phyloP scores from a whole-genome alignment of 192 early-diverging fungal species.

The Rhizoclosmatium sp. region DNA sequence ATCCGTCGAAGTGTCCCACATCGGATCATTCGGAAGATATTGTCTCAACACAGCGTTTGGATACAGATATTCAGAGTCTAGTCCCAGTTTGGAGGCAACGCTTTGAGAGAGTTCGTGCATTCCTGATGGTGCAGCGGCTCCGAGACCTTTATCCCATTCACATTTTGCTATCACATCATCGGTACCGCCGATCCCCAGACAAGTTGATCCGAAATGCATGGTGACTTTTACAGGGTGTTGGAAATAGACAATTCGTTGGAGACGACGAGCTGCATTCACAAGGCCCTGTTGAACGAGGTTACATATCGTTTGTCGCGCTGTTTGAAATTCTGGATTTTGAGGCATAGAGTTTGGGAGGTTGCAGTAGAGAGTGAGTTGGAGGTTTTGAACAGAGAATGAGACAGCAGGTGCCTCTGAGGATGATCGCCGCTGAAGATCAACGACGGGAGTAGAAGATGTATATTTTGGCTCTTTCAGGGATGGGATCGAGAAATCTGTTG shows the following conservation, averaged over 20 bases:
- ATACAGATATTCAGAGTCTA: constrained; percentile 46
- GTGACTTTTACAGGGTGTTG: constrained; percentile 28
- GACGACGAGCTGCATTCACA: constrained; percentile 9
- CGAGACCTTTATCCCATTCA: constrained; percentile 35
- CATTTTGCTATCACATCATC: neutral
- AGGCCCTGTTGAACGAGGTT: constrained; percentile 16
- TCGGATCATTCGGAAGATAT: constrained; percentile 42
- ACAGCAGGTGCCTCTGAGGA: neutral
- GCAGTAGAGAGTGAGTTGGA: constrained; percentile 8
- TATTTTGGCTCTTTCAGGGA: neutral
- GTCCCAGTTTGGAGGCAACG: constrained; percentile 30
- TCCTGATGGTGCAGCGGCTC: constrained; percentile 42
- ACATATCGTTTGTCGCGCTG: constrained; percentile 5
- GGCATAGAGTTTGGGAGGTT: neutral
- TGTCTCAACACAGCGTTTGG: constrained; percentile 45
- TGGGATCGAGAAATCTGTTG: neutral
- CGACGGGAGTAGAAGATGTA: neutral
- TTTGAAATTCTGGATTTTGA: neutral
- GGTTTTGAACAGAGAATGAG: constrained; percentile 4
- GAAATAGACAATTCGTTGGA: constrained; percentile 40
- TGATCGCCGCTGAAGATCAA: no score
- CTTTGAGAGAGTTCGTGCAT: constrained; percentile 29
- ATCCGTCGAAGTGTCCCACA: neutral
- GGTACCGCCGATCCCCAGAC: constrained; percentile 20
- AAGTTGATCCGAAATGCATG: constrained; percentile 34